Evolutionary conservation across 345 rosid species (phyloP), one percentile per base, ranked within the genome.

Genomic region (Populus nigra): DNA sequence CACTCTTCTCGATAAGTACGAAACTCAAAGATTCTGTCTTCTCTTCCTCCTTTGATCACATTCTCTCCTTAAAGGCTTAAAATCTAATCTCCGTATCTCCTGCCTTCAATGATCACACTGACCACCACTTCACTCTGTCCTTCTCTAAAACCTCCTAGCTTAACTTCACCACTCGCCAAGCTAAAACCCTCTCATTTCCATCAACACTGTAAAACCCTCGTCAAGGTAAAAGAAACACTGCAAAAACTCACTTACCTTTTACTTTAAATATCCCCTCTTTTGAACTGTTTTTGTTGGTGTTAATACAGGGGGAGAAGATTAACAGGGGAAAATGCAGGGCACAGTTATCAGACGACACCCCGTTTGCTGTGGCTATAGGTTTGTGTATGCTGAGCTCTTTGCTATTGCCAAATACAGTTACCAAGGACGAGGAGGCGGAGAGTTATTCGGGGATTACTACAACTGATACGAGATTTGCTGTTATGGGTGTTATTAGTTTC

Each of bases 401-500:
- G 82, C 74, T 91, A 0, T 79, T 96, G 41, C 92, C 99, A 3
- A 84, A 57, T 67, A 77, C 86, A 23, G 82, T 73, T 5, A 55
- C 69, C 68, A 36, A 78, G 1, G 87, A 71, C 0, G 75, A 59
- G 25, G 93, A 87, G 6, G 92, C 84, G 31, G 84, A 75, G 8
- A 83, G 83, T 45, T 88, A 85, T 27, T 85, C 93, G 17, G 87
- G 74, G 17, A 77, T 92, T 70, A 89, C 86, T 62, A 82, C 91
- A 17, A 89, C 92, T 2, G 99, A 93, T 82, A 78, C 91, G 76
- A 90, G 96, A 85, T 80, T 92, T 73, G 89, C 94, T 1, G 98
- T 87, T n/a, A 96, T 93, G 97, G 97, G 95, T 76, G 85, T 96
- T 87, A 87, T 96, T 75, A 90, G 94, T 78, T 90, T 96, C 85